Percentiles rank a stretch among this genome's conserved stretches.
Evolutionary conservation across 2,329 filamentous ascomycete species (phyloP).

Genomic region (Colletotrichum trifolii): DNA sequence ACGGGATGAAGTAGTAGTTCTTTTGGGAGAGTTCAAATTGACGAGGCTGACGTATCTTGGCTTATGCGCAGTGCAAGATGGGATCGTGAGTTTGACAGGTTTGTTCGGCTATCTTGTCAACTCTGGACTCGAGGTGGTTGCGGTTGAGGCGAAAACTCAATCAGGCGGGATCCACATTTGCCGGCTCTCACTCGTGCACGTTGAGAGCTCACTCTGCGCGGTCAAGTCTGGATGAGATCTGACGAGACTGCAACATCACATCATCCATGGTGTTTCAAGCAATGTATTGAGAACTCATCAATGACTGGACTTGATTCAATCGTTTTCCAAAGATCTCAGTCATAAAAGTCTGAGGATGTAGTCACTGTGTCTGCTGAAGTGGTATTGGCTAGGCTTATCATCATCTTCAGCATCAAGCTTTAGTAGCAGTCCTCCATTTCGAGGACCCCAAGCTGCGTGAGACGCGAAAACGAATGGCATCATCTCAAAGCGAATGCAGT

Average conservation of each 20-base stretch:
- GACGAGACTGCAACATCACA: neutral
- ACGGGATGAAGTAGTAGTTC: no score
- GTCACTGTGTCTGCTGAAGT: no score
- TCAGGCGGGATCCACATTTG: slow-evolving; percentile 31
- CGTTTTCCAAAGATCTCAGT: no score
- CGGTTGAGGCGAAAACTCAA: slow-evolving; percentile 35
- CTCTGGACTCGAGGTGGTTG: slow-evolving; percentile 4
- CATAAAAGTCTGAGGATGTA: no score
- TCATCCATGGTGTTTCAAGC: no score
- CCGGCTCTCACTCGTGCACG: slow-evolving; percentile 12
- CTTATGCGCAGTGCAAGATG: neutral
- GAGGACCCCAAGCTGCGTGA: neutral
- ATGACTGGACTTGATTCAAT: no score
- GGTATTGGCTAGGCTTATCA: no score
- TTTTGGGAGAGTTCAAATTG: no score
- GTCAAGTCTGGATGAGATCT: neutral
- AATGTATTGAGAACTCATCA: no score
- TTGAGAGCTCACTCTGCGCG: neutral
- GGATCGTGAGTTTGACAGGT: no score
- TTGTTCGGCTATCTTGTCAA: neutral
- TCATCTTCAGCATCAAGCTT: no score
- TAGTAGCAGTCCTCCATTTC: no score
- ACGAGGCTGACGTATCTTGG: neutral
- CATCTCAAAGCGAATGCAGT: neutral
- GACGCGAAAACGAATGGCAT: neutral